These are phyloP conservation scores for Nemania sp. DNA, from an alignment of 2,329 filamentous ascomycete genomes.

Conservation along the genomic window DNA sequence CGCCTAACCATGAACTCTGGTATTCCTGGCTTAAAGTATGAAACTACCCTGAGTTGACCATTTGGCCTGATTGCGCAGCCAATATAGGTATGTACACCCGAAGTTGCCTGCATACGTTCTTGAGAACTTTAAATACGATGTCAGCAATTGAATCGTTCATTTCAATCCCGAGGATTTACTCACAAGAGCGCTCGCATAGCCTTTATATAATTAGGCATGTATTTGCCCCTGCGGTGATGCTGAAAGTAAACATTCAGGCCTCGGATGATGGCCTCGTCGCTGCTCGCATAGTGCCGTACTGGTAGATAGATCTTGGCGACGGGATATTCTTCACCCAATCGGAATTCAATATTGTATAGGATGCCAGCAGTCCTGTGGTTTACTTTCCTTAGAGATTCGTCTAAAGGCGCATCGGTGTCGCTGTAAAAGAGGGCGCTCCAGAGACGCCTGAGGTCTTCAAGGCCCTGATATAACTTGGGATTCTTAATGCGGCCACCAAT, in stretches of 20 bases:
- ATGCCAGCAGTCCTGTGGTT: slow-evolving; percentile 41
- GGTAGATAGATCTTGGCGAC: slow-evolving; percentile 14
- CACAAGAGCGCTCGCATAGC: slow-evolving; percentile 14
- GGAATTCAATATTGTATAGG: slow-evolving; percentile 42
- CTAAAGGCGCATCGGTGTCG: background rate
- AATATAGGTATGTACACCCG: slow-evolving; percentile 13
- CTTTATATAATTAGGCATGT: slow-evolving; percentile 13
- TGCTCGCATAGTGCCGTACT: slow-evolving; percentile 15
- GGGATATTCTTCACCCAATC: slow-evolving; percentile 9
- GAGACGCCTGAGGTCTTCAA: slow-evolving; percentile 24
- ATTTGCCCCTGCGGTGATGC: slow-evolving; percentile 10
- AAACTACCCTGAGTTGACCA: slow-evolving; percentile 14
- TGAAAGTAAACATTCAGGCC: slow-evolving; percentile 9
- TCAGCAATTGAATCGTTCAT: background rate
- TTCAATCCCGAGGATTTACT: background rate
- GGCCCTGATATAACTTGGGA: slow-evolving; percentile 16
- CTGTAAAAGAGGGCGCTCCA: slow-evolving; percentile 29
- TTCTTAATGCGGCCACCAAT: slow-evolving; percentile 27
- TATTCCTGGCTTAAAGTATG: slow-evolving; percentile 17
- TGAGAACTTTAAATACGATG: background rate
- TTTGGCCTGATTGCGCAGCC: slow-evolving; percentile 17
- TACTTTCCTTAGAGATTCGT: slow-evolving; percentile 22
- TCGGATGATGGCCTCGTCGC: slow-evolving; percentile 11
- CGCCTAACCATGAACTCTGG: background rate
- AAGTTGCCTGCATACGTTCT: slow-evolving; percentile 7